Evolutionary conservation across 2,329 filamentous ascomycete genomes (phyloP).

Genomic region (Xylariales sp.): DNA sequence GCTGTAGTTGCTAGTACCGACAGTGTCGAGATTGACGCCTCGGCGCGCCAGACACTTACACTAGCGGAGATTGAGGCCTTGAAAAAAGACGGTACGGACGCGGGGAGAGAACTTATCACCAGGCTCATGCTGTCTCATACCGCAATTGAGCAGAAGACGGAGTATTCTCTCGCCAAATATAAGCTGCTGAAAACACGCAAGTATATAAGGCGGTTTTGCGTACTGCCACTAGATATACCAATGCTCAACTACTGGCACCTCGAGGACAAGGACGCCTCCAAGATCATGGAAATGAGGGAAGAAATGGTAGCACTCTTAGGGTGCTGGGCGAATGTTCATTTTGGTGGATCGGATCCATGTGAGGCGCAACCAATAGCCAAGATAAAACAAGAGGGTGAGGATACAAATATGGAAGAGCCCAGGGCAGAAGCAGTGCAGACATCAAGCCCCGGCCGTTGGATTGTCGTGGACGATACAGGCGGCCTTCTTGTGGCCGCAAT

Average conservation of each 20-base stretch:
- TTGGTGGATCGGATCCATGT: conserved; percentile 59
- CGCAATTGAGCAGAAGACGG: conserved; percentile 91
- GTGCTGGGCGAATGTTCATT: conserved; percentile 92
- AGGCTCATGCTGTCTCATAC: conserved; percentile 91
- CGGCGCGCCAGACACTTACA: conserved; percentile 79
- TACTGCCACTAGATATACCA: conserved; percentile 84
- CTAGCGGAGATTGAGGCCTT: conserved; percentile 80
- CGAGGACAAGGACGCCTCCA: conserved; percentile 80
- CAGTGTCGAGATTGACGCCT: conserved; percentile 69
- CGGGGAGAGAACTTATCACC: conserved; percentile 90
- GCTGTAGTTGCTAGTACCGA: conserved; percentile 66
- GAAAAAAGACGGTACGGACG: conserved; percentile 77
- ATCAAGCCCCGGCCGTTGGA: conserved; percentile 69
- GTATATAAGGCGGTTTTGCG: conserved; percentile 87
- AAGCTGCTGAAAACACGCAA: conserved; percentile 94
- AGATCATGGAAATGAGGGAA: conserved; percentile 86
- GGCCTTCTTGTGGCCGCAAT: conserved; percentile 84
- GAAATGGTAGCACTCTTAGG: conserved; percentile 84
- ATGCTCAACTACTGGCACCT: conserved; percentile 81
- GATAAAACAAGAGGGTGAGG: conserved; percentile 37
- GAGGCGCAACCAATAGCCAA: conserved; percentile 42
- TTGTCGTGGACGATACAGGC: conserved; percentile 88
- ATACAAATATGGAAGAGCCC: conserved; percentile 42
- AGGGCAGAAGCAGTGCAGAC: conserved; percentile 39
- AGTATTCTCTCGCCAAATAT: conserved; percentile 94